Percentiles rank a stretch among this genome's conserved stretches.
Evolutionary conservation across 169 alveolate species (phyloP).

Genomic region (Plasmodium coatneyi): DNA sequence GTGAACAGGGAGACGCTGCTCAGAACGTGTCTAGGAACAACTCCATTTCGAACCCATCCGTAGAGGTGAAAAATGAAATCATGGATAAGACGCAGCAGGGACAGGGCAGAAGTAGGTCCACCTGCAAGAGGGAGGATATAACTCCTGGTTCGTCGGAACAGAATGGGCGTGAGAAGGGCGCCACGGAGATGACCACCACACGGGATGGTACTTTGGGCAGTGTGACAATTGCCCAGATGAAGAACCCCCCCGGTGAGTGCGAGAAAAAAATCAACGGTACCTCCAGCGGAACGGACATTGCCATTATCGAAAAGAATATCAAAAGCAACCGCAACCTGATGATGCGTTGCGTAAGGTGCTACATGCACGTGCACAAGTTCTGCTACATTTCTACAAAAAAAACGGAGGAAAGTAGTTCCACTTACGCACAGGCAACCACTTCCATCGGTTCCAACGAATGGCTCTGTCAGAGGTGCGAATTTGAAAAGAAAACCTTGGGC

Average conservation of each 20-base stretch:
- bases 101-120: background rate
- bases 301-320: constrained; percentile 24
- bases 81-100: background rate
- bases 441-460: constrained; percentile 43
- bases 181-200: background rate
- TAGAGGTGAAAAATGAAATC: background rate
- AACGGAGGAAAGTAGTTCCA: constrained; percentile 29
- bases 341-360: constrained; percentile 62
- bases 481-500: constrained; percentile 61
- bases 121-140: background rate
- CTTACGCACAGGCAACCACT: background rate
- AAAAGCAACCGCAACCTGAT: constrained; percentile 28
- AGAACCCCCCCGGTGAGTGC: background rate
- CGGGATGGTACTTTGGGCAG: background rate
- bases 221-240: background rate
- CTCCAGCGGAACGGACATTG: background rate
- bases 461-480: constrained; percentile 73
- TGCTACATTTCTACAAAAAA: constrained; percentile 63
- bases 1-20: constrained; percentile 15
- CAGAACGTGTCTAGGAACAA: constrained; percentile 9
- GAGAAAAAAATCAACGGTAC: constrained; percentile 1
- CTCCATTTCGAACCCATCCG: background rate
- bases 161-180: background rate
- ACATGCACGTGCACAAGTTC: constrained; percentile 65
- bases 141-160: background rate